Evolutionary conservation across 2,329 filamentous ascomycete species (phyloP).

Genomic region (Nothophaeocryptopus gaeumannii): DNA sequence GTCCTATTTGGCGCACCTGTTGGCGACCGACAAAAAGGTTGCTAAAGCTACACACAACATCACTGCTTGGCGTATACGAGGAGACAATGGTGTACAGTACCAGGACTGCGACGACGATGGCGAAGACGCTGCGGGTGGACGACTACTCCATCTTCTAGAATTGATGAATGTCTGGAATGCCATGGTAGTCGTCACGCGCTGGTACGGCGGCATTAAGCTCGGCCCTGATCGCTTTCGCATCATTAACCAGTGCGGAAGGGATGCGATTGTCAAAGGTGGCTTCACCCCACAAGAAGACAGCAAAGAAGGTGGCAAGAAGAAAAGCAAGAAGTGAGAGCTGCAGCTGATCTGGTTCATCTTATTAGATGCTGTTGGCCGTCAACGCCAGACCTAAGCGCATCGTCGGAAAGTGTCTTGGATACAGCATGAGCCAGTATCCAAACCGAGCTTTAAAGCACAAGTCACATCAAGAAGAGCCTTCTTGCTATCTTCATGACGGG

Average conservation of each 20-base stretch:
- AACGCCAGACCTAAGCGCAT: too few species aligned
- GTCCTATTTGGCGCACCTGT: conserved; percentile 68
- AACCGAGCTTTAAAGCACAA: too few species aligned
- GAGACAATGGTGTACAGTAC: conserved; percentile 51
- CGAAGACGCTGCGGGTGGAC: conserved; percentile 83
- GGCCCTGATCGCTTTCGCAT: conserved; percentile 86
- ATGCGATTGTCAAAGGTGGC: conserved; percentile 76
- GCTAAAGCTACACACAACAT: conserved; percentile 94
- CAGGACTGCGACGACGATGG: conserved; percentile 97
- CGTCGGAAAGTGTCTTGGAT: too few species aligned
- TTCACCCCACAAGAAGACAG: conserved; percentile 56
- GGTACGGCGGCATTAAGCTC: conserved; percentile 89
- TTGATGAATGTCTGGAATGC: conserved; percentile 91
- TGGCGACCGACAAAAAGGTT: conserved; percentile 78
- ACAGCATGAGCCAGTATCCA: too few species aligned
- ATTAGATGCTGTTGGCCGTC: too few species aligned
- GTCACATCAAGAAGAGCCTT: conserved; percentile 14
- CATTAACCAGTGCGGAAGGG: conserved; percentile 82
- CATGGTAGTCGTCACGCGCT: conserved; percentile 88
- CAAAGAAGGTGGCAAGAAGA: conserved; percentile 28
- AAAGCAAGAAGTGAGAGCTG: conserved; percentile 23
- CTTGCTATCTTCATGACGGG: conserved; percentile 12
- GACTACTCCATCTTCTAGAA: conserved; percentile 86
- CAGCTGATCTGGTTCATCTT: too few species aligned
- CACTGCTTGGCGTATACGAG: conserved; percentile 82